phyloP scores from a whole-genome alignment of 306 rosid species.

The Begonia peltatifolia region DNA sequence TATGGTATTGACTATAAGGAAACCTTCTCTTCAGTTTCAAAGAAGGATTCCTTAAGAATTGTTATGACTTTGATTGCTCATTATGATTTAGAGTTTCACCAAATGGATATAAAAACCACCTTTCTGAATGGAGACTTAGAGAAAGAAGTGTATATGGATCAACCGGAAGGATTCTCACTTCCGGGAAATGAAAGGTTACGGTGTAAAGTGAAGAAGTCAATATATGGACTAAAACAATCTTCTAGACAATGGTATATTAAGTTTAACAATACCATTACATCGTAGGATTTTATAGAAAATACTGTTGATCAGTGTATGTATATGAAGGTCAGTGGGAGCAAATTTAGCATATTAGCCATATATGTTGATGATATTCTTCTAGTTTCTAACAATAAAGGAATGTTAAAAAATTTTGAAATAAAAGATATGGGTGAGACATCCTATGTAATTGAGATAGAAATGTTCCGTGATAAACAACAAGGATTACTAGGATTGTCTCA shows the following conservation, averaged over 20 bases:
- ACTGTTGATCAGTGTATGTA: not conserved
- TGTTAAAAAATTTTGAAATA: not conserved
- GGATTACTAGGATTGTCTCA: not conserved
- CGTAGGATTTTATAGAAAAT: not conserved
- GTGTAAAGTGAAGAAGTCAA: not conserved
- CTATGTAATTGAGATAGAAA: not conserved
- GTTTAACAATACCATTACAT: not conserved
- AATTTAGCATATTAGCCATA: not conserved
- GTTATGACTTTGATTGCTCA: no score
- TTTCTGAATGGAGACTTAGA: not conserved
- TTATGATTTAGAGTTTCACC: no score
- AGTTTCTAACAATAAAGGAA: not conserved
- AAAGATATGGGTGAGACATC: not conserved
- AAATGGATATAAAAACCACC: not conserved
- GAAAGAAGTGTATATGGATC: not conserved
- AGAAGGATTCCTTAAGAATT: no score
- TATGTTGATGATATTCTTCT: not conserved
- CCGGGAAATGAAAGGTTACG: no score
- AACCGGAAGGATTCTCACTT: not conserved
- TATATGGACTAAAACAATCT: slow-evolving; percentile 1
- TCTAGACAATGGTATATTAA: not conserved
- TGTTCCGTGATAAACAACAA: not conserved
- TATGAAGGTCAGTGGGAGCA: not conserved
- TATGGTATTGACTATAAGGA: no score
- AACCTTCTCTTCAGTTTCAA: no score